Evolutionary conservation across 495 filamentous ascomycete species (phyloP), one percentile per base, ranked within the genome.

Genomic region (Letharia columbiana): DNA sequence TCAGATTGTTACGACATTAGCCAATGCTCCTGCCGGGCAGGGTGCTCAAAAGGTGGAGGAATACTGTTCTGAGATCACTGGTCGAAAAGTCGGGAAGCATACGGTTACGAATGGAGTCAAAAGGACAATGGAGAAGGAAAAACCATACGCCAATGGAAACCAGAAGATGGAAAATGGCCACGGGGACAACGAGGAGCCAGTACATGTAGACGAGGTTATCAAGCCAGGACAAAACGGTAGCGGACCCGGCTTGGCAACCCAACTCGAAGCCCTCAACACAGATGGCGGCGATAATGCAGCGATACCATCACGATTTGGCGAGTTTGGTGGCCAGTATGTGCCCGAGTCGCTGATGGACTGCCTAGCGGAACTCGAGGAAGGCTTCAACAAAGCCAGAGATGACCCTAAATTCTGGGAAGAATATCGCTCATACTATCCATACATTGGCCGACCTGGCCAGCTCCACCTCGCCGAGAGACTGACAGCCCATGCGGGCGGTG

Each of bases 281-380:
- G 64, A 76, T 57, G 77, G 73, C 31, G 79, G 80, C 44, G 79
- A 86, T 54, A 67, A 76, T 60, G 78, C 75, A 45, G 83, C 84
- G 63, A 79, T 89, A 42, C 91, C 93, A 4, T 84, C 90, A 62
- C 87, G 93, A 18, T 99, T 99, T 71, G 94, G 94, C 65, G 90
- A 96, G 75, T 99, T 96, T 69, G 94, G 94, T 70, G 94, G 94
- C n/a, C 94, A 98, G 75, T 99, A 98, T 71, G 93, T 99, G 1
- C 95, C 94, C 1, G 94, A 99, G 77, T 92, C 92, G 10, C 83
- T 99, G 40, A 98, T 98, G 92, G 92, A 96, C 77, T 98, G 94
- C 73, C 80, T 99, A 68, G 84, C 86, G 0, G 87, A 99, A 77
- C 85, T 99, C 18, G 92, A 98, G 75, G 80, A 81, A 13, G 94